Percentiles rank a stretch among this genome's conserved stretches.
Conservation (phyloP, 139 green algal genomes). For the Picochlorum sp. region DNA sequence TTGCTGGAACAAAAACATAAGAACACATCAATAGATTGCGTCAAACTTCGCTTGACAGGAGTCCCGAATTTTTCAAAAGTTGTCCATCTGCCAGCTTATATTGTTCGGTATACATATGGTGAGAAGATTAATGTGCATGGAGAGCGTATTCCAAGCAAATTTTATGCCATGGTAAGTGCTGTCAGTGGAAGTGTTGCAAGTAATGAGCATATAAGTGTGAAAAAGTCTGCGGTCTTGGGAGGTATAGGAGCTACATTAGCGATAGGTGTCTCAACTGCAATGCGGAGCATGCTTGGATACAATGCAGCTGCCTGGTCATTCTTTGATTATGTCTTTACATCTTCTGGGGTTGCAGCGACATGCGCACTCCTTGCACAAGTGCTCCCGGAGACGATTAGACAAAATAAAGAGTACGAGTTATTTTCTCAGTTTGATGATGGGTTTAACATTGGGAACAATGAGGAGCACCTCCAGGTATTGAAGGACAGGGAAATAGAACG, state of each 20-base stretch:
- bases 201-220: neutral
- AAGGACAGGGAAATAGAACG: conserved; percentile 12
- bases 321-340: neutral
- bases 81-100: neutral
- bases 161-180: conserved; percentile 1
- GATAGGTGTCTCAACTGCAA: too few relatives aligned
- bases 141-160: neutral
- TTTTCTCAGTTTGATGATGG: neutral
- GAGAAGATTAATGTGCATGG: neutral
- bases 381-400: conserved; percentile 2
- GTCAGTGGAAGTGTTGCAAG: neutral
- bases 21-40: too few relatives aligned
- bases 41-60: neutral
- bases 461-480: neutral
- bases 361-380: conserved; percentile 25
- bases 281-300: neutral
- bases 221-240: neutral
- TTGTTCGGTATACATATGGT: neutral
- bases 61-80: neutral
- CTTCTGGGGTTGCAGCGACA: conserved; percentile 1
- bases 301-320: neutral
- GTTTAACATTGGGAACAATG: neutral
- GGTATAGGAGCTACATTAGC: too few relatives aligned
- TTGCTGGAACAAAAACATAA: too few relatives aligned
- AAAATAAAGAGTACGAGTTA: conserved; percentile 2